Conservation (phyloP, 768 basidiomycete genomes). For the Collybiopsis luxurians region DNA sequence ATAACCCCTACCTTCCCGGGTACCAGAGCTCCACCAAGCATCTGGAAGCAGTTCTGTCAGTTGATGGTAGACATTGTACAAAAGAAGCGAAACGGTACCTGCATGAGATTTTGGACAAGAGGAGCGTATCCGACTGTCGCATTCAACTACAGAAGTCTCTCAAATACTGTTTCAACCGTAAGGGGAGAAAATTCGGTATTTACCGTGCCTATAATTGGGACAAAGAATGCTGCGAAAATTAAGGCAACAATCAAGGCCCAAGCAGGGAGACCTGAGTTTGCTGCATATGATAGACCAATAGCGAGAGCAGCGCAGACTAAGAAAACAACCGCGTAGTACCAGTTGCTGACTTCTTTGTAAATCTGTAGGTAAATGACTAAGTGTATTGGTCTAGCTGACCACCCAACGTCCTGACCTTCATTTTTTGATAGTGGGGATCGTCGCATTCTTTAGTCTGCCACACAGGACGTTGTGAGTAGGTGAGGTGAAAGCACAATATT, state of each 20-base stretch:
- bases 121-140: slow-evolving; percentile 40
- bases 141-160: slow-evolving; percentile 23
- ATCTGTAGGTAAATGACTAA: slow-evolving; percentile 13
- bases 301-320: slow-evolving; percentile 27
- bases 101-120: slow-evolving; percentile 32
- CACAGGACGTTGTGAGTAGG: slow-evolving; percentile 9
- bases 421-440: slow-evolving; percentile 35
- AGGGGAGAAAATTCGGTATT: background rate
- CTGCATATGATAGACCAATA: slow-evolving; percentile 31
- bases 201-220: slow-evolving; percentile 47
- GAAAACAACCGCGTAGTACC: slow-evolving; percentile 33
- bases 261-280: slow-evolving; percentile 33
- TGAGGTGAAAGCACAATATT: too few species aligned
- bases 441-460: slow-evolving; percentile 33
- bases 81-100: too few species aligned
- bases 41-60: slow-evolving; percentile 21
- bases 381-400: too few species aligned
- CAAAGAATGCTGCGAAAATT: slow-evolving; percentile 41
- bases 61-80: too few species aligned
- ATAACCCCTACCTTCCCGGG: slow-evolving; percentile 28
- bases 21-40: slow-evolving; percentile 42
- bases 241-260: slow-evolving; percentile 40
- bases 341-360: slow-evolving; percentile 34
- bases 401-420: slow-evolving; percentile 27
- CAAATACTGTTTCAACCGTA: background rate